phyloP scores from a whole-genome alignment of 148 eudicot genomes.

The Nepenthes mirabilis region DNA sequence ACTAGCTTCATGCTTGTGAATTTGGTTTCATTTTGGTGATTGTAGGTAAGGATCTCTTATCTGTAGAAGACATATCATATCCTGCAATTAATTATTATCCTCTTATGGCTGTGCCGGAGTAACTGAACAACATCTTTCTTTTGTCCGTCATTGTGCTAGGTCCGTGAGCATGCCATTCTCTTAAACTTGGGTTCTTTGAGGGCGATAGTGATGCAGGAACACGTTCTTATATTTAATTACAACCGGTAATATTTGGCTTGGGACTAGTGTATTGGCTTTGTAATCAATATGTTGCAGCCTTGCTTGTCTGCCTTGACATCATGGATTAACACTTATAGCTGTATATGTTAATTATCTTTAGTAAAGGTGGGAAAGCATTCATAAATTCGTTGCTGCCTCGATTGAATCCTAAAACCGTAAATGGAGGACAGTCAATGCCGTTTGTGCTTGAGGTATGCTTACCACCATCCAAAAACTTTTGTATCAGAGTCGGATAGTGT shows the following conservation, averaged over 20 bases:
- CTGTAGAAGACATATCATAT: background rate
- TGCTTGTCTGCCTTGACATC: background rate
- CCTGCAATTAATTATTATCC: background rate
- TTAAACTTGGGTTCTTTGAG: slow-evolving; percentile 87
- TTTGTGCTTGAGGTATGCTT: slow-evolving; percentile 78
- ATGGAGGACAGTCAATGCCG: slow-evolving; percentile 71
- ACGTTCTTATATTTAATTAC: slow-evolving; percentile 85
- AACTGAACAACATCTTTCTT: slow-evolving; percentile 5
- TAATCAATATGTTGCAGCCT: too few relatives aligned
- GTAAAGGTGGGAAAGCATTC: slow-evolving; percentile 93
- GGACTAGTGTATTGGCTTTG: background rate
- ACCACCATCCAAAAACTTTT: background rate
- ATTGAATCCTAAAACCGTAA: slow-evolving; percentile 52
- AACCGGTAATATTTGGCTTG: slow-evolving; percentile 43
- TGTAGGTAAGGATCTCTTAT: too few relatives aligned
- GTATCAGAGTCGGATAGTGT: background rate
- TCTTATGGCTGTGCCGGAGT: background rate
- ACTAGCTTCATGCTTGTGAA: too few relatives aligned
- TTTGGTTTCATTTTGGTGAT: too few relatives aligned
- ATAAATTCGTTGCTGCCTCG: slow-evolving; percentile 84
- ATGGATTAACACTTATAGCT: too few relatives aligned
- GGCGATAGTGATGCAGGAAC: slow-evolving; percentile 91
- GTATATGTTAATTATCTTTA: slow-evolving; percentile 17
- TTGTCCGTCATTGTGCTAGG: slow-evolving; percentile 30
- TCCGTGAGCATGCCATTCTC: slow-evolving; percentile 86